Evolutionary conservation across 345 rosid species (phyloP).

Genomic region (Populus simonii): DNA sequence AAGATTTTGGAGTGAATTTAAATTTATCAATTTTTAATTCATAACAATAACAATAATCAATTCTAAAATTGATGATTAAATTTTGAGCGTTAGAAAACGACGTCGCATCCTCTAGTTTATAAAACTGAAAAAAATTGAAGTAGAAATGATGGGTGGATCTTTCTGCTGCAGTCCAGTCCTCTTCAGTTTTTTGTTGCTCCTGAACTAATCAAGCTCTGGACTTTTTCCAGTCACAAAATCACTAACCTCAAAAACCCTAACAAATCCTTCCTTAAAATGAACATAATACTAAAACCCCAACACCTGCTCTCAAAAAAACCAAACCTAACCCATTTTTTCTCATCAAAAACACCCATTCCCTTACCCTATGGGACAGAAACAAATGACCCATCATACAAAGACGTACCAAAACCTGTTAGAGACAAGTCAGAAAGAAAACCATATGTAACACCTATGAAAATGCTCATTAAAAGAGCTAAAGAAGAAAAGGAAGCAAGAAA

Average conservation of each 20-base stretch:
- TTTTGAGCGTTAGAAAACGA: too few species aligned
- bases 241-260: neutral
- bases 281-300: neutral
- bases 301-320: neutral
- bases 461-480: slow-evolving; percentile 62
- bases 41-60: too few species aligned
- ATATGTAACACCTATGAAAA: slow-evolving; percentile 69
- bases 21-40: too few species aligned
- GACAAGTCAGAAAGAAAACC: slow-evolving; percentile 85
- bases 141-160: too few species aligned
- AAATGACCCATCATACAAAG: slow-evolving; percentile 50
- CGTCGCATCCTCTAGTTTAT: too few species aligned
- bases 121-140: too few species aligned
- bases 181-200: too few species aligned
- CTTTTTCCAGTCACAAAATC: too few species aligned
- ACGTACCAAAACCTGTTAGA: slow-evolving; percentile 63
- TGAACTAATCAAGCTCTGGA: too few species aligned
- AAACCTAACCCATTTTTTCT: slow-evolving; percentile 8
- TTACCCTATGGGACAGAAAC: neutral
- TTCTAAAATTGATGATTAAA: too few species aligned
- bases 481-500: slow-evolving; percentile 61
- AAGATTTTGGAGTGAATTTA: too few species aligned
- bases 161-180: too few species aligned
- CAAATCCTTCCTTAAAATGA: neutral
- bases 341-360: neutral